Conservation (phyloP, 495 filamentous ascomycete species). For the Rusavskia elegans region DNA sequence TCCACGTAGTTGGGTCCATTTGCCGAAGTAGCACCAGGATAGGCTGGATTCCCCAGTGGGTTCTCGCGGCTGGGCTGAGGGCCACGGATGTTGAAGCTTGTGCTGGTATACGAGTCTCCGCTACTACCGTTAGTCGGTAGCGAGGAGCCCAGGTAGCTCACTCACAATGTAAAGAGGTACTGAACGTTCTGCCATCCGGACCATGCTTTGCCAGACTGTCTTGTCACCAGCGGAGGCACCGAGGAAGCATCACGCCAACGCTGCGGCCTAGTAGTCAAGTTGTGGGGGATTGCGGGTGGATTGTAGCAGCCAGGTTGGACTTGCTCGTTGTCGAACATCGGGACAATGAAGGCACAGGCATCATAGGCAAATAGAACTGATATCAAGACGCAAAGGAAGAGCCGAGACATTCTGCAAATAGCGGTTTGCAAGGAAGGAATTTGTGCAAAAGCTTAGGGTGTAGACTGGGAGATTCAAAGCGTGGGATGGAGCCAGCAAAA, state of each 20-base stretch:
- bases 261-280: background rate
- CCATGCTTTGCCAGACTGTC: slow-evolving; percentile 4
- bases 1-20: slow-evolving; percentile 39
- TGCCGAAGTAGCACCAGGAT: slow-evolving; percentile 31
- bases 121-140: slow-evolving; percentile 1
- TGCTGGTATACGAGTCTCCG: slow-evolving; percentile 46
- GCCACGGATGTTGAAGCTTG: slow-evolving; percentile 46
- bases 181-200: slow-evolving; percentile 8
- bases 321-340: background rate
- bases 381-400: background rate
- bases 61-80: slow-evolving; percentile 44
- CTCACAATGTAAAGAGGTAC: slow-evolving; percentile 14
- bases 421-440: background rate
- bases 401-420: background rate
- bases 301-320: slow-evolving; percentile 1
- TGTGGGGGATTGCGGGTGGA: background rate
- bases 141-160: background rate
- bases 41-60: slow-evolving; percentile 58
- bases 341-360: background rate
- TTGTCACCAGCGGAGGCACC: background rate
- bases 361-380: background rate
- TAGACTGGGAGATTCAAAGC: too few species aligned
- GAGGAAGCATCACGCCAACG: background rate
- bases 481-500: too few species aligned
- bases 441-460: background rate